Conservation (phyloP, 2,329 filamentous ascomycete species). For the Spiromastix sp. region DNA sequence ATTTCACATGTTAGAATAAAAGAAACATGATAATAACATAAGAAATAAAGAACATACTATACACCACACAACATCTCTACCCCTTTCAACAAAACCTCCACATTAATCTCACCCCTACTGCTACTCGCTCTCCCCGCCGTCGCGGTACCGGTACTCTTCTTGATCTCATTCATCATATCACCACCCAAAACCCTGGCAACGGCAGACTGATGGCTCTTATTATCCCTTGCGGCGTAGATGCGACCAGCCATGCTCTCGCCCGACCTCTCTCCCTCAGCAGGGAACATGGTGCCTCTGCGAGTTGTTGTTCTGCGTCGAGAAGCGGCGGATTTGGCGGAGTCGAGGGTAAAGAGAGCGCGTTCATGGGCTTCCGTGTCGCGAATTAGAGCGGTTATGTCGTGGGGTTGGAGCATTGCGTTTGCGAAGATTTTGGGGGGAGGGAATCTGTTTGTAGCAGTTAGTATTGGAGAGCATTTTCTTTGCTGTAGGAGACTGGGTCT, state of each 20-base stretch:
- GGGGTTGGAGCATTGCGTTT: constrained; percentile 75
- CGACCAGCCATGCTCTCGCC: constrained; percentile 35
- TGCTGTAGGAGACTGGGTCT: not conserved
- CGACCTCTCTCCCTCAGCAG: constrained; percentile 20
- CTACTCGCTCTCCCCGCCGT: too few relatives aligned
- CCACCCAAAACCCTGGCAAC: constrained; percentile 82
- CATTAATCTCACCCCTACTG: constrained; percentile 69
- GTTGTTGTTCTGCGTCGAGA: constrained; percentile 35
- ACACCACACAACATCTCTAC: constrained; percentile 85
- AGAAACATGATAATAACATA: not conserved
- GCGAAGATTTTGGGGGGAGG: constrained; percentile 89
- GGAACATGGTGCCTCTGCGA: constrained; percentile 41
- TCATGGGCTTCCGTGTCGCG: constrained; percentile 93
- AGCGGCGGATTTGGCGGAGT: constrained; percentile 46
- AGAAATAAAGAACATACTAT: constrained; percentile 45
- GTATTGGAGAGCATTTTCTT: not conserved
- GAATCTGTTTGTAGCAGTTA: constrained; percentile 48
- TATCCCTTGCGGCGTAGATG: constrained; percentile 42
- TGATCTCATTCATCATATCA: constrained; percentile 74
- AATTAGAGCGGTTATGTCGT: constrained; percentile 90
- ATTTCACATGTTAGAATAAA: constrained; percentile 10
- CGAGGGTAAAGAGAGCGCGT: constrained; percentile 86
- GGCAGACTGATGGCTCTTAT: constrained; percentile 64
- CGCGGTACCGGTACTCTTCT: constrained; percentile 45
- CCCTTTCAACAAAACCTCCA: constrained; percentile 72